A percentile compares a stretch with the other conserved stretches of the same genome.
These are phyloP conservation scores for Lenwebbia sp. DNA, from an alignment of 345 rosid species.

Conservation along the genomic window DNA sequence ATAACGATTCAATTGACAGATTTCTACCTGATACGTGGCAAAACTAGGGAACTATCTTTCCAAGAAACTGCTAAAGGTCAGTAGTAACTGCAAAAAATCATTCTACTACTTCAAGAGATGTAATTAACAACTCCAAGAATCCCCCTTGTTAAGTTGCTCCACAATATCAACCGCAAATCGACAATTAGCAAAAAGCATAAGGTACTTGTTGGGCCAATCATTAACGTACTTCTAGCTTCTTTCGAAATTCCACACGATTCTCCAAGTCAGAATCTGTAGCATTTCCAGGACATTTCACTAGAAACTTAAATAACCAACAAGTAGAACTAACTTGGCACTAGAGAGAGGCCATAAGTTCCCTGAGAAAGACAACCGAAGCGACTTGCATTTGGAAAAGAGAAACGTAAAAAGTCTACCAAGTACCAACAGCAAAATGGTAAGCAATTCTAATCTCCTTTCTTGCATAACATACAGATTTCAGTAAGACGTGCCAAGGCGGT, in stretches of 20 bases:
- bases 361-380: not conserved
- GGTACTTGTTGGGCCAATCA: not conserved
- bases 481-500: accelerated
- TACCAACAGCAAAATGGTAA: not conserved
- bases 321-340: not conserved
- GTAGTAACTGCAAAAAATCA: not conserved
- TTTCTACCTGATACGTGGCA: not conserved
- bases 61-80: not conserved
- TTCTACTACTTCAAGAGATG: not conserved
- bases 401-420: accelerated
- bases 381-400: not conserved
- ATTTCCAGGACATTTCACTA: not conserved
- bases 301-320: not conserved
- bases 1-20: not conserved
- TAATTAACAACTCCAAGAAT: not conserved
- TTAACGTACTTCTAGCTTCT: not conserved
- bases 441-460: not conserved
- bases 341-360: not conserved
- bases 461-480: not conserved
- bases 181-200: not conserved
- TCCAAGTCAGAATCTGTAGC: not conserved
- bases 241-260: not conserved
- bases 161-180: not conserved
- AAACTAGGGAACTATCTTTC: not conserved
- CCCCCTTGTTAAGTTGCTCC: not conserved